Evolutionary conservation across 495 filamentous ascomycete species (phyloP), one percentile per base, ranked within the genome.

Genomic region (Parmelia sp.): DNA sequence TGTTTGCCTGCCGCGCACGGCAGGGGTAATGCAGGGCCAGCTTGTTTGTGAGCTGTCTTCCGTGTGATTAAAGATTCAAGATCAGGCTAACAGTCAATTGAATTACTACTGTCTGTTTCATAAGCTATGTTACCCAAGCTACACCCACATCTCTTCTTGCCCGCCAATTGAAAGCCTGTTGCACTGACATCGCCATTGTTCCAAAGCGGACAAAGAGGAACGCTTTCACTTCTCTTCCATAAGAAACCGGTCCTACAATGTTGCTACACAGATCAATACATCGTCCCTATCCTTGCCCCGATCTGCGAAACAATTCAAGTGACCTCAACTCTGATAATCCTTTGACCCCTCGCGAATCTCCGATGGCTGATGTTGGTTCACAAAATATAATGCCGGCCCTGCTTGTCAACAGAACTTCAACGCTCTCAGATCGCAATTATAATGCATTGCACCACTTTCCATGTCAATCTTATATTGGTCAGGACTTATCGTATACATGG

Each of bases 51-150:
- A 63, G 61, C 39, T 63, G 61, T 51, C 61, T 31, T 33, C 51
- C 61, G 51, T 57, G 29, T 57, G 53, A 57, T 63, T 37, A 63
- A 61, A 61, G 45, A n/a, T 42, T 63, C 27, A 37, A 42, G 61
- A 57, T 45, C 12, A 23, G 27, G 10, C 56, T 63, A 33, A 57
- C 51, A 23, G 19, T 45, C 25, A 60, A 27, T 60, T 44, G 39
- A 31, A 60, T 45, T 40, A 44, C 39, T 42, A 45, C 56, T 42
- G 12, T 47, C 36, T 57, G 51, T 37, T 35, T 56, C 27, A 57
- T 37, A 55, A 27, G 49, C 51, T 55, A 56, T 57, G 40, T 57
- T 39, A 45, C 35, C 12, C 53, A 44, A n/a, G 37, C 61, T 56
- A 47, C 27, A 33, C 53, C 44, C 10, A 15, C 55, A 23, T 57